Evolutionary conservation across 495 filamentous ascomycete species (phyloP), one percentile per base, ranked within the genome.

Genomic region (Podospora anserina): DNA sequence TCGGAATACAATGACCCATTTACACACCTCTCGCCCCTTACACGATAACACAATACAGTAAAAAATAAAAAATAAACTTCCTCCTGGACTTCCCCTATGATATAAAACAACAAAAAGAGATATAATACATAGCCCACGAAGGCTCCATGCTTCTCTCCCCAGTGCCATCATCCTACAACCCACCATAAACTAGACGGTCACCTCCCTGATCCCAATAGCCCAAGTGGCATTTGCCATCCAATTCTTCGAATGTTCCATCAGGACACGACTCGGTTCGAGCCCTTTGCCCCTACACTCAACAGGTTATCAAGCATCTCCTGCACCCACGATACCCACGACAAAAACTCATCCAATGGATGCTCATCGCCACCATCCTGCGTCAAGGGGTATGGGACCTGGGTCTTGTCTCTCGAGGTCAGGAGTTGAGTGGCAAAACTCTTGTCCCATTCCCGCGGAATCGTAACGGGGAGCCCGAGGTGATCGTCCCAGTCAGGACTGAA

Each of bases 241-340:
- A 49, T 16, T 13, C 9, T 16, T 18, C 39, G 0, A 49, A 16
- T 49, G 11, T 23, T 23, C 23, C 23, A 11, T 49, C 39, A 49
- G 2, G 13, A 49, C 39, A 49, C 3, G 39, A 49, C 0, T 49
- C 13, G 13, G 39, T 2, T 13, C 39, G 39, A 16, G 13, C 39
- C 39, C 15, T 49, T 5, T 3, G 39, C 39, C 13, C 39, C 39
- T 49, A 2, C 2, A 5, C 13, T 49, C 2, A n/a, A 15, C n/a
- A 63, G n/a, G 5, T 5, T 56, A 54, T 73, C 71, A 20, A 73
- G 63, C 57, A 44, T 57, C 20, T 66, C 23, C 55, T 66, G 71
- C n/a, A 73, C 62, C 71, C 69, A 71, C 1, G 56, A 34, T n/a
- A 73, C 23, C 71, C 70, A 73, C 19, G 58, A 19, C 16, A 74